phyloP scores from a whole-genome alignment of 2,329 filamentous ascomycete genomes.

The Arthroderma uncinatum region DNA sequence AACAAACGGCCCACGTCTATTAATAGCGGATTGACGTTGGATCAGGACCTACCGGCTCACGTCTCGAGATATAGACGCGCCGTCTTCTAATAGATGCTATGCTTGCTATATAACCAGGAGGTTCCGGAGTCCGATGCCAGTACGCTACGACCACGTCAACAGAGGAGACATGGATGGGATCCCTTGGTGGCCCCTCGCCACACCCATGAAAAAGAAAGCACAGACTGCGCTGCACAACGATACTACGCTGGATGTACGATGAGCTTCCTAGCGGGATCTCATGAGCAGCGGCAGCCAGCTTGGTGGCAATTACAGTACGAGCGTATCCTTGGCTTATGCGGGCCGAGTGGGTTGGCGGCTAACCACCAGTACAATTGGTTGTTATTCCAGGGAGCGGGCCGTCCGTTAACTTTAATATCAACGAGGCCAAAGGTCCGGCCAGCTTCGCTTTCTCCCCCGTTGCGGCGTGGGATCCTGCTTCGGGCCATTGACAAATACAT shows the following conservation, averaged over 20 bases:
- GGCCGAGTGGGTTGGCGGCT: constrained; percentile 3
- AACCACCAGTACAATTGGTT: neutral
- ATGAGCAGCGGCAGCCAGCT: neutral
- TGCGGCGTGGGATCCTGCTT: neutral
- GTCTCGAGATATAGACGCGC: neutral
- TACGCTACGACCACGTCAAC: neutral
- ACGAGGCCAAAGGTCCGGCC: neutral
- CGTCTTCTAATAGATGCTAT: neutral
- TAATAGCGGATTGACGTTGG: neutral
- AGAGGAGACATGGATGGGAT: neutral
- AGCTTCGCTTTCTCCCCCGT: neutral
- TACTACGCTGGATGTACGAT: neutral
- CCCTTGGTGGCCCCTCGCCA: neutral
- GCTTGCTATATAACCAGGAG: neutral
- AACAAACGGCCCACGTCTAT: neutral
- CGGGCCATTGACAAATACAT: too few species aligned
- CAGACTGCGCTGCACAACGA: neutral
- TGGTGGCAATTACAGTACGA: neutral
- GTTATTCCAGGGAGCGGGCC: constrained; percentile 3
- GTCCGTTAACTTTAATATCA: constrained; percentile 1
- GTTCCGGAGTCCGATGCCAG: neutral
- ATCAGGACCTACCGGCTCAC: neutral
- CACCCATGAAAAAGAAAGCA: constrained; percentile 3
- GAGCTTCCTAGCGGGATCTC: neutral
- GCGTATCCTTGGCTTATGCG: neutral